phyloP scores from a whole-genome alignment of 2,329 filamentous ascomycete species.

The Orbilia ellipsospora region DNA sequence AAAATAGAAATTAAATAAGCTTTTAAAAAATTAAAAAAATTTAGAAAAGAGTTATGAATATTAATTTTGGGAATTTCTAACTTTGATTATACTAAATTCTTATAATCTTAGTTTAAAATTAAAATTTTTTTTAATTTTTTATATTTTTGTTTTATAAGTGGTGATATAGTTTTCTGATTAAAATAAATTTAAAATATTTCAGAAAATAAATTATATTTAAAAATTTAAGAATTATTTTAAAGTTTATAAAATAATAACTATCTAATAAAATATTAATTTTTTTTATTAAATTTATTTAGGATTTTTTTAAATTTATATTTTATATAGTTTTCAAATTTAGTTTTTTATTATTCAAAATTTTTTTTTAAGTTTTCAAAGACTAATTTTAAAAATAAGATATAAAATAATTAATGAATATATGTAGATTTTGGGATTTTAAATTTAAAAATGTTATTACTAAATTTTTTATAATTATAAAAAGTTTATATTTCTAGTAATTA shows the following conservation, averaged over 20 bases:
- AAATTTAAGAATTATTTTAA: too few species aligned
- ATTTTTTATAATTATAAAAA: constrained; percentile 14
- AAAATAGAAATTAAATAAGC: too few species aligned
- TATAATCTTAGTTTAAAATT: too few species aligned
- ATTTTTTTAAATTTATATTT: constrained; percentile 10
- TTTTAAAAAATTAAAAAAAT: not conserved
- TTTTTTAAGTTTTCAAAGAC: not conserved
- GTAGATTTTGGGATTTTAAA: not conserved
- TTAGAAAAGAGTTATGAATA: constrained; percentile 6
- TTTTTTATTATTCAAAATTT: constrained; percentile 4
- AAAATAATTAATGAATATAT: not conserved
- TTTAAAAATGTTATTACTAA: constrained; percentile 4
- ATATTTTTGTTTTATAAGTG: too few species aligned
- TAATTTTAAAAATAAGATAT: constrained; percentile 1
- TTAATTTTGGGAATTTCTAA: not conserved
- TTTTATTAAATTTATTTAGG: constrained; percentile 5
- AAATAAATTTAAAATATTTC: too few species aligned
- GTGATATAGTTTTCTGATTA: too few species aligned
- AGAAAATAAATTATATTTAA: too few species aligned
- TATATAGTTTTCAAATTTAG: not conserved
- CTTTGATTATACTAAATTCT: too few species aligned
- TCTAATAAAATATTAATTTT: constrained; percentile 28
- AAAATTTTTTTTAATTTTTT: too few species aligned
- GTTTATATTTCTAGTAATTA: constrained; percentile 8
- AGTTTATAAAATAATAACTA: not conserved